These are phyloP conservation scores for Teratosphaeria pseudoeucalypti DNA, from an alignment of 2,329 filamentous ascomycete genomes.

Conservation along the genomic window DNA sequence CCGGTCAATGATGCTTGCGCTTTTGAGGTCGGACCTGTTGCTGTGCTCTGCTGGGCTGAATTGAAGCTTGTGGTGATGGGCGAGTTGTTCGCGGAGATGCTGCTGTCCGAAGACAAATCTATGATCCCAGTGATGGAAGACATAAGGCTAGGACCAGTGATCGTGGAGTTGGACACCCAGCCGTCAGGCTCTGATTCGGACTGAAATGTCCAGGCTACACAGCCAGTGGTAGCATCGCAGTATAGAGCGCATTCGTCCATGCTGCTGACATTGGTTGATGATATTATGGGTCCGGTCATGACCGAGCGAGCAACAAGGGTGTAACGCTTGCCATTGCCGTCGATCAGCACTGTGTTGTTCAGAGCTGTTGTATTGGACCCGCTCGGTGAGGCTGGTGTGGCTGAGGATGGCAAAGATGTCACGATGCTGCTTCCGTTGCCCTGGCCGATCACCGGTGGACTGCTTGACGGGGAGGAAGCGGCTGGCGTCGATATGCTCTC, in stretches of 20 bases:
- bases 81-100: neutral
- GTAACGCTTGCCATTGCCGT: neutral
- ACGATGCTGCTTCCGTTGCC: neutral
- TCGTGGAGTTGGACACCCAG: neutral
- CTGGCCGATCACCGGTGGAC: neutral
- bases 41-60: neutral
- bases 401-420: neutral
- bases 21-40: neutral
- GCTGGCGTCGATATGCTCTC: neutral
- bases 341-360: neutral
- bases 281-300: neutral
- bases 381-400: neutral
- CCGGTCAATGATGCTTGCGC: neutral
- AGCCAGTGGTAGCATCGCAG: neutral
- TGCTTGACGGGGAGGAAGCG: neutral
- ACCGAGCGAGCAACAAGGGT: neutral
- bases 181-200: neutral
- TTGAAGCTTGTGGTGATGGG: neutral
- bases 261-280: neutral
- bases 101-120: neutral
- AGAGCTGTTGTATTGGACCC: neutral
- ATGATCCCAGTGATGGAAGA: neutral
- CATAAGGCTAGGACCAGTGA: neutral
- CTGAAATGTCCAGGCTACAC: neutral
- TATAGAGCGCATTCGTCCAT: neutral